Percentiles rank a stretch among this genome's conserved stretches.
Conservation (phyloP, 2,329 filamentous ascomycete species). For the Ilyonectria sp. region DNA sequence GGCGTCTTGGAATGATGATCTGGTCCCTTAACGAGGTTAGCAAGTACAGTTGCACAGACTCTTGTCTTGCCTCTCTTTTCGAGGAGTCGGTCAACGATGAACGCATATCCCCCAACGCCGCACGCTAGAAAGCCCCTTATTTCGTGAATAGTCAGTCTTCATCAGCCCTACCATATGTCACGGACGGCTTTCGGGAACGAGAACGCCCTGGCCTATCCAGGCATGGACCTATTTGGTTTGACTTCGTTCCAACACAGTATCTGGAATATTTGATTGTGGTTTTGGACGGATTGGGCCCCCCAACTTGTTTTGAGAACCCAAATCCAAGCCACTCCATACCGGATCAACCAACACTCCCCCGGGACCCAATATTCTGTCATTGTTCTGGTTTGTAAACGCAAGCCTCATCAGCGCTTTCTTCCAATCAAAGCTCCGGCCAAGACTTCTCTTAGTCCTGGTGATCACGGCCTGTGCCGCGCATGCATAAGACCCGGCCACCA, state of each 20-base stretch:
- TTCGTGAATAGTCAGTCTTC: background rate
- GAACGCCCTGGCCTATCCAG: background rate
- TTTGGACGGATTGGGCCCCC: conserved; percentile 33
- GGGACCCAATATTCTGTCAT: conserved; percentile 22
- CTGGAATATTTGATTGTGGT: conserved; percentile 25
- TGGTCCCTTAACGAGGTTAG: background rate
- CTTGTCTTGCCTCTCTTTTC: background rate
- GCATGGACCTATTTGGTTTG: background rate
- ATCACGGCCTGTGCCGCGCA: conserved; percentile 29
- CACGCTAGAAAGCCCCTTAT: background rate
- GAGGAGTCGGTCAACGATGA: background rate
- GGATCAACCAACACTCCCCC: conserved; percentile 32
- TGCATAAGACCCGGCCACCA: conserved; percentile 9
- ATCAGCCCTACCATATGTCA: background rate
- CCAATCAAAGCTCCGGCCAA: conserved; percentile 23
- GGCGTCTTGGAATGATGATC: background rate
- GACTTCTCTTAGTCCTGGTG: conserved; percentile 20
- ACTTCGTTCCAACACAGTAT: conserved; percentile 12
- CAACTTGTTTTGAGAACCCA: conserved; percentile 33
- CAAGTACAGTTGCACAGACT: background rate
- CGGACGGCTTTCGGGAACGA: background rate
- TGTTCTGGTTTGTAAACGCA: conserved; percentile 36
- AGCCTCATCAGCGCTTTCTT: conserved; percentile 16
- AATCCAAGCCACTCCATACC: conserved; percentile 44
- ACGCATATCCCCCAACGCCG: background rate